Evolutionary conservation across 108 stramenopile species (phyloP), one percentile per base, ranked within the genome.

Genomic region (Epipyxis sp.): DNA sequence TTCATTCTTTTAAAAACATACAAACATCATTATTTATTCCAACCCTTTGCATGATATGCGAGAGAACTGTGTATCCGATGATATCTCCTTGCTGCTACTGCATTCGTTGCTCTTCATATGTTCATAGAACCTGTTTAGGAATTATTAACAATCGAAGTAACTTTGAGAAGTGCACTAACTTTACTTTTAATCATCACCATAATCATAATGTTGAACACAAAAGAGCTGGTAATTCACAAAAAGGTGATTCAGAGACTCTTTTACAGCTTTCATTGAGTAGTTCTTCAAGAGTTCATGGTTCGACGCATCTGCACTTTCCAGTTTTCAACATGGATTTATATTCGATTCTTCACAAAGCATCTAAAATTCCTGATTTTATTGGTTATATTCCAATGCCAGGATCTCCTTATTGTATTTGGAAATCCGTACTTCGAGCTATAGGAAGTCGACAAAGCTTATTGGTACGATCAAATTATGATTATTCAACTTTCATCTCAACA

Each of bases 1-100:
- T 65, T 25, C 61, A 65, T 65, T 65, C 61, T 37, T 65, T 65
- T 37, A 16, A 57, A 57, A 57, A 57, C 54, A n/a, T n/a, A n/a
- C 46, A 50, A 50, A 6, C 46, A 50, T 32, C 61, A 10, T 35
- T 65, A 29, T 29, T 65, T 37, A 6, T 65, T 65, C 61, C 35
- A 13, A 10, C 10, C 10, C 3, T 32, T 65, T 65, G 61, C 34
- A 16, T 6, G 34, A 32, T 37, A 3, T 65, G 61, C 34, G 10
- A 29, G 3, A 32, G 6, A 13, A 10, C 6, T 3, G 34, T 65
- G 20, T 37, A 35, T 65, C 61, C 61, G 3, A 16, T 65, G 25
- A n/a, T n/a, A n/a, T 32, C 13, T 13, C 13, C 3, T 32, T 16
- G 30, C 10, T 65, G 61, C 34, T 29, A 65, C 10, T 65, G 61